Conservation (phyloP, 306 rosid genomes). For the Myrica gale region DNA sequence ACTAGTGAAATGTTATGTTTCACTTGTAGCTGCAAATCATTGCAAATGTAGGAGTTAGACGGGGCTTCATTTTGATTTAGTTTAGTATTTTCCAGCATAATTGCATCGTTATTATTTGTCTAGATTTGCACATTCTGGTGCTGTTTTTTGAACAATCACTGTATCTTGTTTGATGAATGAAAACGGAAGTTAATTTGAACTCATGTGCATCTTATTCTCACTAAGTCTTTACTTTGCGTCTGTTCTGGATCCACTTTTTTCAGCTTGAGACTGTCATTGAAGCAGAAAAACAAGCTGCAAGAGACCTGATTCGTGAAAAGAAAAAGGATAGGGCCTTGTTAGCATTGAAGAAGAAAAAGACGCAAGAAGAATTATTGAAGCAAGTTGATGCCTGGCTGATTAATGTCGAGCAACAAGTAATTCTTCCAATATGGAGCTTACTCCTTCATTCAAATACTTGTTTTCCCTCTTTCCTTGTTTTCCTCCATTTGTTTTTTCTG, state of each 20-base stretch:
- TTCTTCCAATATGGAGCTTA: slow-evolving; percentile 3
- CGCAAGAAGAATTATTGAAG: slow-evolving; percentile 92
- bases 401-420: slow-evolving; percentile 95
- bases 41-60: neutral
- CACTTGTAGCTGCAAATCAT: slow-evolving; percentile 16
- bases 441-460: neutral
- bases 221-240: slow-evolving; percentile 9
- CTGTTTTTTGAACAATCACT: slow-evolving; percentile 4
- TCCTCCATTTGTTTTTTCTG: neutral
- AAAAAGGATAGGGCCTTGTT: slow-evolving; percentile 90
- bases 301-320: slow-evolving; percentile 83
- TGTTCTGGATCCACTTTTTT: slow-evolving; percentile 14
- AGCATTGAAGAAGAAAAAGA: slow-evolving; percentile 78
- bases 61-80: neutral
- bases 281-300: slow-evolving; percentile 94
- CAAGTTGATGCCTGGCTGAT: slow-evolving; percentile 94
- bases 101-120: too few relatives aligned
- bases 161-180: neutral
- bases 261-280: slow-evolving; percentile 95
- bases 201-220: slow-evolving; percentile 8
- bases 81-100: too few relatives aligned
- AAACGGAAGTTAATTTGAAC: neutral
- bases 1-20: slow-evolving; percentile 1
- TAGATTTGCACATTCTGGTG: neutral
- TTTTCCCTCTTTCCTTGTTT: neutral